phyloP scores from a whole-genome alignment of 2,329 filamentous ascomycete genomes.

The Diaporthe capsici region DNA sequence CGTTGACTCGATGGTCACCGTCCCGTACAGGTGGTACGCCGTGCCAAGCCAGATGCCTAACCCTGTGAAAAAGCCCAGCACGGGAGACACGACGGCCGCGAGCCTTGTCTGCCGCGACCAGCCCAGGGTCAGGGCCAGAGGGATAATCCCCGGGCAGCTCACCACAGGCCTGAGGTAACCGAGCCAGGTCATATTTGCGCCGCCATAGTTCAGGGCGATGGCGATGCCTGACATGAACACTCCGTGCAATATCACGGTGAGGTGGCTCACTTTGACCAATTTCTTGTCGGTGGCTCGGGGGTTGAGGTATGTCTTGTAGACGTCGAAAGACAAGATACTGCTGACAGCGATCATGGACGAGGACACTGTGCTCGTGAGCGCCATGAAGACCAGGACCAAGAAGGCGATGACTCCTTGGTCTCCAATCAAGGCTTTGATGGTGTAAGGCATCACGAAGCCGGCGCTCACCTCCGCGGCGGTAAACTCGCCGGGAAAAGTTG shows the following conservation, averaged over 20 bases:
- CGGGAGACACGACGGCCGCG: slow-evolving; percentile 53
- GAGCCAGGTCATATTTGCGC: slow-evolving; percentile 62
- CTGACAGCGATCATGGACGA: slow-evolving; percentile 66
- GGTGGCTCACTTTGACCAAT: slow-evolving; percentile 60
- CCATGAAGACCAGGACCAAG: slow-evolving; percentile 66
- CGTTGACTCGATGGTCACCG: slow-evolving; percentile 57
- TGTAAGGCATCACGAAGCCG: slow-evolving; percentile 63
- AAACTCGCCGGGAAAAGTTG: slow-evolving; percentile 57
- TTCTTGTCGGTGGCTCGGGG: slow-evolving; percentile 58
- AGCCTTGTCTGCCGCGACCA: slow-evolving; percentile 61
- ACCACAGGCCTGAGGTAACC: slow-evolving; percentile 49
- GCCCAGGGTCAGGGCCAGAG: slow-evolving; percentile 58
- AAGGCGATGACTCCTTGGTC: slow-evolving; percentile 57
- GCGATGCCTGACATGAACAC: slow-evolving; percentile 63
- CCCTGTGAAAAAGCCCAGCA: slow-evolving; percentile 59
- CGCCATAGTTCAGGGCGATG: slow-evolving; percentile 62
- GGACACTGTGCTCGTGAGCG: slow-evolving; percentile 63
- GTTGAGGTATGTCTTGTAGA: slow-evolving; percentile 66
- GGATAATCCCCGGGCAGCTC: slow-evolving; percentile 56
- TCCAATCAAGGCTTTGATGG: slow-evolving; percentile 59
- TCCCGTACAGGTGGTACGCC: slow-evolving; percentile 55
- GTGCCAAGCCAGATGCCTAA: slow-evolving; percentile 60
- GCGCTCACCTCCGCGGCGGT: slow-evolving; percentile 57
- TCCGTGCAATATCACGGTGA: slow-evolving; percentile 62
- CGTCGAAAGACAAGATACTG: slow-evolving; percentile 63